These are phyloP conservation scores for Phtheirospermum japonicum DNA, from an alignment of 257 asterid species.

Conservation along the genomic window DNA sequence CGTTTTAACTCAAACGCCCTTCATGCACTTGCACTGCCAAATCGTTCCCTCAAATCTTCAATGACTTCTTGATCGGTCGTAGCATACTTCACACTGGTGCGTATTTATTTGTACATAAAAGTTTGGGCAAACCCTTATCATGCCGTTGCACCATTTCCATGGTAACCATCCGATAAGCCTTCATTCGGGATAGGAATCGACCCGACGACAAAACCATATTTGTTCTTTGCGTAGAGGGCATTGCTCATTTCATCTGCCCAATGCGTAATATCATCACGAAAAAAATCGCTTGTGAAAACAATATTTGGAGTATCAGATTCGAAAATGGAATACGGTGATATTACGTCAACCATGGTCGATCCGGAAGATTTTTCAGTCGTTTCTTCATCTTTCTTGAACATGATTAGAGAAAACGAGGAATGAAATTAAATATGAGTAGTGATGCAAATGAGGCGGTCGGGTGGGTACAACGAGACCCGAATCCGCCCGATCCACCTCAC, in stretches of 20 bases:
- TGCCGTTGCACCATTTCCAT: too few species aligned
- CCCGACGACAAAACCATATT: background rate
- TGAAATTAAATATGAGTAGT: background rate
- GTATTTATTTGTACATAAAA: too few species aligned
- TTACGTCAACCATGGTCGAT: background rate
- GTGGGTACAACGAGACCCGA: too few species aligned
- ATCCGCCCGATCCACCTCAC: too few species aligned
- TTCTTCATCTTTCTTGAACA: background rate
- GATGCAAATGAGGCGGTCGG: too few species aligned
- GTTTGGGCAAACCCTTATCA: background rate
- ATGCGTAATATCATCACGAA: background rate
- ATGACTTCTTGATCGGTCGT: too few species aligned
- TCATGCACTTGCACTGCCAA: too few species aligned
- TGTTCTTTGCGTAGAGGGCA: too few species aligned
- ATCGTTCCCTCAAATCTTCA: too few species aligned
- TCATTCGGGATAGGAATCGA: background rate
- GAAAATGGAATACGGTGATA: background rate
- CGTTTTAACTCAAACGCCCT: too few species aligned
- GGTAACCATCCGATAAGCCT: background rate
- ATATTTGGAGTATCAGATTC: background rate
- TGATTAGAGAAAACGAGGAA: background rate
- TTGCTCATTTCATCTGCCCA: too few species aligned
- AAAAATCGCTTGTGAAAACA: background rate
- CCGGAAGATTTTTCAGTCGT: background rate
- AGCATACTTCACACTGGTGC: too few species aligned